Base-by-base conservation (phyloP, 345 rosid species). In the Kandelia obovata region DNA sequence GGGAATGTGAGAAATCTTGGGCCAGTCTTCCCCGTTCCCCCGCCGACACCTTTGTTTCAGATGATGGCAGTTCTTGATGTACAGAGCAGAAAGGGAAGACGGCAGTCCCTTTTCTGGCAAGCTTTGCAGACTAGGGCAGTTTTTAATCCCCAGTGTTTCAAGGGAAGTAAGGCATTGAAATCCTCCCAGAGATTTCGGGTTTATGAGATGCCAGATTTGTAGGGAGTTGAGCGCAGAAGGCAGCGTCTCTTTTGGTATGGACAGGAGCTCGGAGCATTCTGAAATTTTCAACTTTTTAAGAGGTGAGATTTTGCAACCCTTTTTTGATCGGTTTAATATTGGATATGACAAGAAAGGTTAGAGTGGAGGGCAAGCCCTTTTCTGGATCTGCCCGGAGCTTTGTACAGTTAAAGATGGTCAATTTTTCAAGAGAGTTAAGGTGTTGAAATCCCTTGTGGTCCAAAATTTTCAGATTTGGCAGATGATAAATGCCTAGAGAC, bases 371-470 rank as follows among this genome's bases (percentile, higher is more conserved):
- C 8, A 64, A 59, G 16, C 47, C 61, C 47, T 52, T 37, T 46
- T 25, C 70, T 53, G 70, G 59, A 23, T 53, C 21, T 32, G 60
- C 53, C 17, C 9, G 70, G 15, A 66, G 61, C 70, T 66, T 34
- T n/a, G 17, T 61, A 26, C 70, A 66, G 21, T 55, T 25, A 27
- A 46, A 15, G 30, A 64, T 46, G 32, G 49, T 37, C 67, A 64
- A 46, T 8, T 46, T 49, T 43, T 64, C 30, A 64, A 64, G 47
- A 15, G 55, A 46, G 39, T 15, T 46, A 32, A 64, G 52, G 53
- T 46, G 67, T 26, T 64, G 67, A 28, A 64, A 37, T 47, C 67
- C 67, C 20, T 46, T 37, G 30, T 25, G 26, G 20, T 64, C 35
- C 32, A 64, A 27, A 64, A 6, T 34, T 46, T 64, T n/a, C 11